phyloP scores from a whole-genome alignment of 306 rosid genomes.

The Abrus pulchellus region DNA sequence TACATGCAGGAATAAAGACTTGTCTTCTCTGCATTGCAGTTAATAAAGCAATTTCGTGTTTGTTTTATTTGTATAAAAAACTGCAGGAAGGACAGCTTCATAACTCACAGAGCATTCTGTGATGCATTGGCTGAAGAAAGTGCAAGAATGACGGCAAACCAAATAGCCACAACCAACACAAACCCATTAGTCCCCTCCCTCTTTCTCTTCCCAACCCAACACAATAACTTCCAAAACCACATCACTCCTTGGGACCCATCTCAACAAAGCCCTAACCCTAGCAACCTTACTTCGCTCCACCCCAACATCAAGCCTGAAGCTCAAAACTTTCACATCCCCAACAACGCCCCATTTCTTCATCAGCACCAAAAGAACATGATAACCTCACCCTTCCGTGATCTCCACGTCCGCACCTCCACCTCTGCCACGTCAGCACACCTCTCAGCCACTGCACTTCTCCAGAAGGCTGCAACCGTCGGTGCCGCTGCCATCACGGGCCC shows the following conservation, averaged over 20 bases:
- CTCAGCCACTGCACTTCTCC: constrained; percentile 94
- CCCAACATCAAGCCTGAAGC: constrained; percentile 63
- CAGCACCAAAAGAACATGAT: constrained; percentile 47
- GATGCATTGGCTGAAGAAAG: constrained; percentile 97
- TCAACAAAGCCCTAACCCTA: constrained; percentile 87
- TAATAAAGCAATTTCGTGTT: background rate
- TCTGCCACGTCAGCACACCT: constrained; percentile 71
- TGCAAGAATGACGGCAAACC: constrained; percentile 75
- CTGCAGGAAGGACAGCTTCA: constrained; percentile 94
- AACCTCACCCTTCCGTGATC: constrained; percentile 56
- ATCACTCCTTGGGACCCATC: constrained; percentile 65
- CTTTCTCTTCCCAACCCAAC: constrained; percentile 63
- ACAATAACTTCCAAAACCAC: constrained; percentile 48
- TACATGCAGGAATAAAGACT: background rate
- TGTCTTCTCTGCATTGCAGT: background rate
- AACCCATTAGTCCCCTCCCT: constrained; percentile 60
- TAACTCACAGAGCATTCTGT: constrained; percentile 96
- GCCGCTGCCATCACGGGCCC: constrained; percentile 52
- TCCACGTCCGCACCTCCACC: constrained; percentile 54
- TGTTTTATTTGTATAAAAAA: constrained; percentile 23
- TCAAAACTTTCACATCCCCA: constrained; percentile 48
- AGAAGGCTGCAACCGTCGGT: constrained; percentile 83
- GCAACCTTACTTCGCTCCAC: constrained; percentile 23
- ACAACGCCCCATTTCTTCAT: constrained; percentile 49
- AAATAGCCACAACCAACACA: constrained; percentile 44